These are phyloP conservation scores for Pulicaria dysenterica DNA, from an alignment of 129 eudicot species.

Conservation along the genomic window DNA sequence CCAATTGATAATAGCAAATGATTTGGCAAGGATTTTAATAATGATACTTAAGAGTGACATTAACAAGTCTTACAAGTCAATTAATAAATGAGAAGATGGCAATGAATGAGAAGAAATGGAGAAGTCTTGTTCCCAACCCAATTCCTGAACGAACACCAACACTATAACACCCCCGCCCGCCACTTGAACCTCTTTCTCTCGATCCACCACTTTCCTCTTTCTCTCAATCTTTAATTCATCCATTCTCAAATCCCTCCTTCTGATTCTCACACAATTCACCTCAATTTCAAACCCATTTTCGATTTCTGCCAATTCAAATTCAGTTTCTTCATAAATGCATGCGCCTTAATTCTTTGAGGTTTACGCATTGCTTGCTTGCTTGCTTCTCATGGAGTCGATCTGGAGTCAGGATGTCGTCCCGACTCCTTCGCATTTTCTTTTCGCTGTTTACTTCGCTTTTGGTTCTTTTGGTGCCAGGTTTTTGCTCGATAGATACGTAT, in stretches of 20 bases:
- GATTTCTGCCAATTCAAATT: not conserved
- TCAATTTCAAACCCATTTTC: constrained; percentile 16
- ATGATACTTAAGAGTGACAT: no score
- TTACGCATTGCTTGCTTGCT: constrained; percentile 10
- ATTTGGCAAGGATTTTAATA: no score
- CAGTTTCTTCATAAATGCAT: constrained; percentile 20
- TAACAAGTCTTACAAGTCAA: no score
- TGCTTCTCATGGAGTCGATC: constrained; percentile 65
- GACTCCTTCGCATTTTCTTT: constrained; percentile 51
- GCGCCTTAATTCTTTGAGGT: constrained; percentile 18
- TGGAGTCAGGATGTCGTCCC: constrained; percentile 50
- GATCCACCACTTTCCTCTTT: constrained; percentile 7
- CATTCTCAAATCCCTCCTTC: constrained; percentile 8
- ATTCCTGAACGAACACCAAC: not conserved
- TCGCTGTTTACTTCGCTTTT: constrained; percentile 63
- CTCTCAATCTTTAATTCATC: constrained; percentile 1
- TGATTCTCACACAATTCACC: not conserved
- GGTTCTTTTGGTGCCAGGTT: constrained; percentile 64
- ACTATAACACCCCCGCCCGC: constrained; percentile 6
- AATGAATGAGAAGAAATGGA: no score
- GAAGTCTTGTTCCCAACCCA: no score
- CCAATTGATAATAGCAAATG: no score
- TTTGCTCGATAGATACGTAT: constrained; percentile 72
- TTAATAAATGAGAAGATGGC: no score
- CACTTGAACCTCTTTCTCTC: constrained; percentile 14